Conservation (phyloP, 495 filamentous ascomycete species). For the Cenococcum geophilum region DNA sequence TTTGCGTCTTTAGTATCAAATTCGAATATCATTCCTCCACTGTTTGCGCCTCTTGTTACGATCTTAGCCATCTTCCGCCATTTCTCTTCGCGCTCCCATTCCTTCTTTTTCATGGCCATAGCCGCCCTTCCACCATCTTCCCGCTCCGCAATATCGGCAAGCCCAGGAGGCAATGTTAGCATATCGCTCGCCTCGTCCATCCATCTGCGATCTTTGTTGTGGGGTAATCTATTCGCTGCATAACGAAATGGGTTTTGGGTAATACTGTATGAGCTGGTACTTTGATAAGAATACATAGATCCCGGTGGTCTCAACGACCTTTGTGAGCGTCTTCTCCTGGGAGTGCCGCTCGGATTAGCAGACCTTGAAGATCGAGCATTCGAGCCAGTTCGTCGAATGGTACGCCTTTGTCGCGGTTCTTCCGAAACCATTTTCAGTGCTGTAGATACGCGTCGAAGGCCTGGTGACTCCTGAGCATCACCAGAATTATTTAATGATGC, state of each 20-base stretch:
- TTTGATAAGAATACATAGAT: constrained; percentile 30
- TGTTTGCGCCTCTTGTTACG: constrained; percentile 45
- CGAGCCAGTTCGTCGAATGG: constrained; percentile 49
- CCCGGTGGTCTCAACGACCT: constrained; percentile 21
- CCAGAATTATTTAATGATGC: constrained; percentile 11
- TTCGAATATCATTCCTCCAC: constrained; percentile 82
- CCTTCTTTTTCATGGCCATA: constrained; percentile 65
- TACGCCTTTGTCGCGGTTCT: constrained; percentile 52
- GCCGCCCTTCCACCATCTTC: constrained; percentile 52
- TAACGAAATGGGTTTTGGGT: constrained; percentile 46
- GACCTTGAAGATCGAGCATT: constrained; percentile 35
- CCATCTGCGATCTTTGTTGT: constrained; percentile 65
- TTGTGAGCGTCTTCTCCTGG: constrained; percentile 41
- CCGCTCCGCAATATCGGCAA: constrained; percentile 56
- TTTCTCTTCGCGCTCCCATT: constrained; percentile 81
- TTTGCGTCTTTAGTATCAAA: constrained; percentile 83
- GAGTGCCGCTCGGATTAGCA: constrained; percentile 40
- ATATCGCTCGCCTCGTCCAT: constrained; percentile 86
- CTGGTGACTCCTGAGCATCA: constrained; percentile 39
- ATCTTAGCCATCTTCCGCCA: constrained; percentile 94
- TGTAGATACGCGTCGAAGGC: constrained; percentile 62
- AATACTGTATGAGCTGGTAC: constrained; percentile 14
- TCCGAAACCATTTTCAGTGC: constrained; percentile 59
- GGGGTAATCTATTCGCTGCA: constrained; percentile 67
- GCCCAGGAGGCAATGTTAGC: constrained; percentile 68